Percentiles rank a stretch among this genome's conserved stretches.
Conservation (phyloP, 345 rosid species). For the Ricinus communis region DNA sequence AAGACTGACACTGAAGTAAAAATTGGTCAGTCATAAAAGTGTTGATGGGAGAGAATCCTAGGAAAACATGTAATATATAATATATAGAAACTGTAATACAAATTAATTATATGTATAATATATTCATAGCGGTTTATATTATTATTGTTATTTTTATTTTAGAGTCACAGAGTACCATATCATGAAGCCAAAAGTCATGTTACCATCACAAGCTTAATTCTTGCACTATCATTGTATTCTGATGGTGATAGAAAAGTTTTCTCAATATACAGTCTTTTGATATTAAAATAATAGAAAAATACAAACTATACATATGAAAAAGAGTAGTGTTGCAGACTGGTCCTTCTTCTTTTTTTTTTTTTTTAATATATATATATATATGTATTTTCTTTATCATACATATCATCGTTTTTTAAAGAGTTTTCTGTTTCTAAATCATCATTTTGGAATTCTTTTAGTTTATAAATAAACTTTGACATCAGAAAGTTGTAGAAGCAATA, state of each 20-base stretch:
- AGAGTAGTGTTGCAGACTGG: neutral
- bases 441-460: too few relatives aligned
- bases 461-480: too few relatives aligned
- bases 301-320: neutral
- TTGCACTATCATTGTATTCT: slow-evolving; percentile 26
- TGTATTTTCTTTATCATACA: too few relatives aligned
- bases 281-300: neutral
- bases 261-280: neutral
- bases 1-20: neutral
- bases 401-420: too few relatives aligned
- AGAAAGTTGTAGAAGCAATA: too few relatives aligned
- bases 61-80: neutral
- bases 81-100: neutral
- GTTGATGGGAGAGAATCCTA: slow-evolving; percentile 1
- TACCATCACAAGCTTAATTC: slow-evolving; percentile 26
- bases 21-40: neutral
- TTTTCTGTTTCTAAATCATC: too few relatives aligned
- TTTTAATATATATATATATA: neutral
- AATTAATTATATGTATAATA: neutral
- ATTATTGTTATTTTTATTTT: too few relatives aligned
- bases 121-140: too few relatives aligned
- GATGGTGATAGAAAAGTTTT: slow-evolving; percentile 32
- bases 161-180: too few relatives aligned
- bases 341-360: neutral
- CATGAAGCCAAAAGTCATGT: slow-evolving; percentile 15